phyloP scores from a whole-genome alignment of 2,329 filamentous ascomycete species.

The Clarireedia sp. region DNA sequence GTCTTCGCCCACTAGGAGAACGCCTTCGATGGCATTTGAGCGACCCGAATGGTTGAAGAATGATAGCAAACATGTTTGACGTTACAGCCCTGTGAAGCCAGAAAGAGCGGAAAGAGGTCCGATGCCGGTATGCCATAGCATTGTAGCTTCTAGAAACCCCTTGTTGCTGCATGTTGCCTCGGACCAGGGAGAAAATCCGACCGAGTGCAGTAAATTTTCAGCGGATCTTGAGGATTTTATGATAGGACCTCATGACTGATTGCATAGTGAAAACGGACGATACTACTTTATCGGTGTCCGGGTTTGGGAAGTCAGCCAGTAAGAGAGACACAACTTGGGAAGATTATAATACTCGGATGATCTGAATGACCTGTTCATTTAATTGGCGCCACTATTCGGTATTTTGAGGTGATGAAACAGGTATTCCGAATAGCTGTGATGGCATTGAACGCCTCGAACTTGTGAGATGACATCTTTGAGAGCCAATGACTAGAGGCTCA shows the following conservation, averaged over 20 bases:
- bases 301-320: neutral
- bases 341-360: neutral
- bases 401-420: neutral
- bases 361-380: neutral
- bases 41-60: neutral
- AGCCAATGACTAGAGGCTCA: too few relatives aligned
- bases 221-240: neutral
- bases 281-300: neutral
- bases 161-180: neutral
- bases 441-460: neutral
- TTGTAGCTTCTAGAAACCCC: neutral
- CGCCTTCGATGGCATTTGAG: neutral
- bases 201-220: neutral
- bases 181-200: neutral
- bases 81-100: neutral
- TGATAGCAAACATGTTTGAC: neutral
- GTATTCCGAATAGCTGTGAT: neutral
- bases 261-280: neutral
- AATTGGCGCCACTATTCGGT: neutral
- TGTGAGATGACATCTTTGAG: too few relatives aligned
- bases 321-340: neutral
- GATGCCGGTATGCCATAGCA: neutral
- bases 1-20: neutral
- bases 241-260: neutral
- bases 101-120: neutral